phyloP scores from a whole-genome alignment of 768 basidiomycete species.

The Pholiota microspora region DNA sequence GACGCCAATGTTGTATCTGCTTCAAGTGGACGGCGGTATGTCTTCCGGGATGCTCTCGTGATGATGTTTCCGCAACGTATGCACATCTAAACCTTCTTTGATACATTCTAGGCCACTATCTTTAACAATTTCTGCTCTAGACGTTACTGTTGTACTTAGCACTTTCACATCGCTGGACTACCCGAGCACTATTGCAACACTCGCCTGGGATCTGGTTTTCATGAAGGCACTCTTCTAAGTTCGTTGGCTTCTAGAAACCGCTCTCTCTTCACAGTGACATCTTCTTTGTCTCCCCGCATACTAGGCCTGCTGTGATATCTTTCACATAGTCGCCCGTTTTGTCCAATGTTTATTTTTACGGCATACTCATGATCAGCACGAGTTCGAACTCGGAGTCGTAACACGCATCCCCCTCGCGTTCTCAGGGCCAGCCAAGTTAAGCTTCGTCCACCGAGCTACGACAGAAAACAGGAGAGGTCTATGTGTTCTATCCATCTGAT shows the following conservation, averaged over 20 bases:
- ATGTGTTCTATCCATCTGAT: background rate
- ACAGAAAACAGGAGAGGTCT: background rate
- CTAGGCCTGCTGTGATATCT: background rate
- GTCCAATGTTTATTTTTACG: background rate
- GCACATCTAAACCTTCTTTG: background rate
- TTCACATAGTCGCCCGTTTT: background rate
- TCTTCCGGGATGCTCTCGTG: background rate
- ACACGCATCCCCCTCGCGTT: background rate
- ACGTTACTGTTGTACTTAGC: background rate
- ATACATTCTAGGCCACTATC: background rate
- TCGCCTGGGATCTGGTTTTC: background rate
- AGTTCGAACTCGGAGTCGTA: background rate
- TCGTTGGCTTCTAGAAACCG: background rate
- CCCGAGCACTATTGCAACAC: background rate
- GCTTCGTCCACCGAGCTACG: background rate
- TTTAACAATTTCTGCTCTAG: background rate
- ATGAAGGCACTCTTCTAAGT: background rate
- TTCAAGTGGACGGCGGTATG: background rate
- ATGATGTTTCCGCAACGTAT: background rate
- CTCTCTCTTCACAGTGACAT: background rate
- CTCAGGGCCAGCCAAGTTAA: background rate
- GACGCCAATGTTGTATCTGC: background rate
- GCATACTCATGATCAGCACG: background rate
- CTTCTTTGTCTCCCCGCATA: background rate
- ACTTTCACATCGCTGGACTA: background rate